A percentile compares a stretch with the other conserved stretches of the same genome.
Conservation (phyloP, 2,329 filamentous ascomycete genomes). For the Arthrobotrys sphaeroides region DNA sequence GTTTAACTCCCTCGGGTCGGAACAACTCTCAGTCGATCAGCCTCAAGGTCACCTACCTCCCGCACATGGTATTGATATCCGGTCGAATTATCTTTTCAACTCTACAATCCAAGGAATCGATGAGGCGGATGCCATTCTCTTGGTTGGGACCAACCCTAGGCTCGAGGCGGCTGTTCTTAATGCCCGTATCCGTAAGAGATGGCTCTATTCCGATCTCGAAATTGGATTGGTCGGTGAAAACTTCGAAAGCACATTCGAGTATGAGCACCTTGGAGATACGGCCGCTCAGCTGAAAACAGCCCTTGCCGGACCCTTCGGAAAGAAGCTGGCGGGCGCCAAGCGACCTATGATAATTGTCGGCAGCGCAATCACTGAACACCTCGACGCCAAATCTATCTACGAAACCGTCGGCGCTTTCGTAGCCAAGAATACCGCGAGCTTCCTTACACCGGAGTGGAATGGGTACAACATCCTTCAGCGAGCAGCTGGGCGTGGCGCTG, state of each 20-base stretch:
- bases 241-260: conserved; percentile 95
- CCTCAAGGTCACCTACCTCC: conserved; percentile 83
- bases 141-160: conserved; percentile 93
- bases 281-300: conserved; percentile 83
- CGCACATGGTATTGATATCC: conserved; percentile 90
- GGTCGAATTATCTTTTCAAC: conserved; percentile 97
- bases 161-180: conserved; percentile 96
- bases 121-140: conserved; percentile 88
- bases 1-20: conserved; percentile 93
- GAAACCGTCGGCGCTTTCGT: conserved; percentile 90
- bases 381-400: conserved; percentile 90
- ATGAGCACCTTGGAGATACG: conserved; percentile 85
- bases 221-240: conserved; percentile 89
- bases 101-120: conserved; percentile 93
- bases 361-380: conserved; percentile 88
- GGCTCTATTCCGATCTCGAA: conserved; percentile 92
- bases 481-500: conserved; percentile 88
- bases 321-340: conserved; percentile 88
- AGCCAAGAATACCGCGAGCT: conserved; percentile 89
- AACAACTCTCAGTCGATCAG: conserved; percentile 93
- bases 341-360: conserved; percentile 96
- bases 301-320: conserved; percentile 85
- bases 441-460: conserved; percentile 90
- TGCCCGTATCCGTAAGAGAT: conserved; percentile 96
- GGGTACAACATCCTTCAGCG: conserved; percentile 97